Conservation (phyloP, 257 asterid species). For the Scutellaria baicalensis region DNA sequence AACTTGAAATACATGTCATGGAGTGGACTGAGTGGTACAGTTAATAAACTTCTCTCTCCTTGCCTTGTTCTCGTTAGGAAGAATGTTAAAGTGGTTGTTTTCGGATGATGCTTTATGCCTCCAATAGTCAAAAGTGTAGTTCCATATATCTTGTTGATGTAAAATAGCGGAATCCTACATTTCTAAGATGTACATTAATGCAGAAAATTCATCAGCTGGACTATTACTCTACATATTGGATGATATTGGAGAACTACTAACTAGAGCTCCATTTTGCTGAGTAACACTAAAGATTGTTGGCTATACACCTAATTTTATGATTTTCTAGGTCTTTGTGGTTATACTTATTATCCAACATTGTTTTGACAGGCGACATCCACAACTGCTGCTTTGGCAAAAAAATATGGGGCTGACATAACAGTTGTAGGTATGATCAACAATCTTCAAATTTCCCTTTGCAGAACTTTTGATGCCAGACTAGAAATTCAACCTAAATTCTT, state of each 20-base stretch:
- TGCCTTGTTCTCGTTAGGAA: neutral
- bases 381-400: constrained; percentile 90
- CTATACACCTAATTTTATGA: neutral
- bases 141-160: neutral
- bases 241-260: too few species aligned
- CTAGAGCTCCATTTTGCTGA: neutral
- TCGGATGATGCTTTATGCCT: neutral
- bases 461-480: constrained; percentile 18
- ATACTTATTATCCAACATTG: neutral
- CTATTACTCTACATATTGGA: too few species aligned
- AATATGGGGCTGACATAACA: constrained; percentile 93
- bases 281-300: neutral
- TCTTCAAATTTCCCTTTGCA: neutral
- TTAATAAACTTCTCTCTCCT: neutral
- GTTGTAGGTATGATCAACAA: constrained; percentile 61
- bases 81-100: neutral
- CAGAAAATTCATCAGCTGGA: too few species aligned
- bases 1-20: neutral
- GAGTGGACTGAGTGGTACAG: neutral
- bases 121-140: neutral
- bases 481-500: constrained; percentile 13
- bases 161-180: too few species aligned
- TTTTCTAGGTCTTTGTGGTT: neutral
- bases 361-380: constrained; percentile 74
- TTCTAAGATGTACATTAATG: too few species aligned